Conservation (phyloP, 2,329 filamentous ascomycete genomes). For the Graphilbum fragrans region DNA sequence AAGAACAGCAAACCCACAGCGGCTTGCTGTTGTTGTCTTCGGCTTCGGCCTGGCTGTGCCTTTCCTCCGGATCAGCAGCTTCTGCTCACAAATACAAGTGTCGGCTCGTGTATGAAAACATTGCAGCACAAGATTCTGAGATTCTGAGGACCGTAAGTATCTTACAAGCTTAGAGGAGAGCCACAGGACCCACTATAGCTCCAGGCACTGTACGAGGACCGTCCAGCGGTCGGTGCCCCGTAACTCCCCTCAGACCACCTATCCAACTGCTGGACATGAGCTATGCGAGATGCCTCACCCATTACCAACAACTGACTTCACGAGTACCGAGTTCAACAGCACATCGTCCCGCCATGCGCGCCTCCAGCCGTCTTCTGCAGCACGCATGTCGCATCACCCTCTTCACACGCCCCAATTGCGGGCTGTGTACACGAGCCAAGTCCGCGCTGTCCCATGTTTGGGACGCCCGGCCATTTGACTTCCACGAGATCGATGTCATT, state of each 20-base stretch:
- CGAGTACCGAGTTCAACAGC: neutral
- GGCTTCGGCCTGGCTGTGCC: no score
- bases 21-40: no score
- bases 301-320: neutral
- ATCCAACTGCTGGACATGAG: neutral
- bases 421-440: slow-evolving; percentile 58
- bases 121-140: no score
- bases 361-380: slow-evolving; percentile 35
- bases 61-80: no score
- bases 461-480: slow-evolving; percentile 55
- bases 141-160: no score
- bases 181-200: neutral
- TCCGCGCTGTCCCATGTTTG: slow-evolving; percentile 55
- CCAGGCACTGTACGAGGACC: neutral
- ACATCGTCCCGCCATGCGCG: slow-evolving; percentile 30
- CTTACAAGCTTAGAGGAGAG: no score
- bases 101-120: no score
- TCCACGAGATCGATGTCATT: slow-evolving; percentile 58
- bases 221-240: neutral
- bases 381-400: slow-evolving; percentile 55
- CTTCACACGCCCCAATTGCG: slow-evolving; percentile 62
- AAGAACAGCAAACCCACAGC: no score
- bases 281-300: neutral
- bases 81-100: no score
- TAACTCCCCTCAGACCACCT: neutral